Conservation (phyloP, 2,329 filamentous ascomycete genomes). For the Fusarium poae region DNA sequence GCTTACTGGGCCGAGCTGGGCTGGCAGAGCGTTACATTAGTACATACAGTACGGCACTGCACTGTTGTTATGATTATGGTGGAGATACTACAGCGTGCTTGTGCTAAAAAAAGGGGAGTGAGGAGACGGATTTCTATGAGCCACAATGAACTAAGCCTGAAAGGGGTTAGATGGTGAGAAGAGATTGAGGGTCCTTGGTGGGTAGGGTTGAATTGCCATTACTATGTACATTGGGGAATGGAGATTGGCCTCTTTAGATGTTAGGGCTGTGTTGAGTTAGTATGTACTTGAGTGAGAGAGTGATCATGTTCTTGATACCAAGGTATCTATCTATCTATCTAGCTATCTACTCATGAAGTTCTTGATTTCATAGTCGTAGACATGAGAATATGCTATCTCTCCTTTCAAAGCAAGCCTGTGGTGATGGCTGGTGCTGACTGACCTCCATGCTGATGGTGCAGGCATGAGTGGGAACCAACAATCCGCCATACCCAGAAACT, state of each 20-base stretch:
- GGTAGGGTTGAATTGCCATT: slow-evolving; percentile 11
- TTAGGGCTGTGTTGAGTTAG: slow-evolving; percentile 19
- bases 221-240: slow-evolving; percentile 2
- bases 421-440: slow-evolving; percentile 24
- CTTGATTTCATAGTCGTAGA: not conserved
- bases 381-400: not conserved
- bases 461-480: slow-evolving; percentile 23
- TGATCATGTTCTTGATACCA: not conserved
- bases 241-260: slow-evolving; percentile 17
- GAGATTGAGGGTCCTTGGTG: slow-evolving; percentile 34
- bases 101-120: slow-evolving; percentile 38
- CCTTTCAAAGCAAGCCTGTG: not conserved
- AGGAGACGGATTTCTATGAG: slow-evolving; percentile 33
- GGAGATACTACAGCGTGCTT: slow-evolving; percentile 22
- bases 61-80: slow-evolving; percentile 30
- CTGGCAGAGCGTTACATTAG: slow-evolving; percentile 6
- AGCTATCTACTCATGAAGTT: not conserved
- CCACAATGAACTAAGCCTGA: slow-evolving; percentile 26
- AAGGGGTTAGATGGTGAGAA: slow-evolving; percentile 10
- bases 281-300: not conserved
- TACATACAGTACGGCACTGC: slow-evolving; percentile 16
- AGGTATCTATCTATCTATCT: no score
- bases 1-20: slow-evolving; percentile 16
- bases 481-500: slow-evolving; percentile 5
- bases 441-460: slow-evolving; percentile 22